Evolutionary conservation across 2,329 filamentous ascomycete genomes (phyloP), one percentile per base, ranked within the genome.

Genomic region (Penicillium sp.): DNA sequence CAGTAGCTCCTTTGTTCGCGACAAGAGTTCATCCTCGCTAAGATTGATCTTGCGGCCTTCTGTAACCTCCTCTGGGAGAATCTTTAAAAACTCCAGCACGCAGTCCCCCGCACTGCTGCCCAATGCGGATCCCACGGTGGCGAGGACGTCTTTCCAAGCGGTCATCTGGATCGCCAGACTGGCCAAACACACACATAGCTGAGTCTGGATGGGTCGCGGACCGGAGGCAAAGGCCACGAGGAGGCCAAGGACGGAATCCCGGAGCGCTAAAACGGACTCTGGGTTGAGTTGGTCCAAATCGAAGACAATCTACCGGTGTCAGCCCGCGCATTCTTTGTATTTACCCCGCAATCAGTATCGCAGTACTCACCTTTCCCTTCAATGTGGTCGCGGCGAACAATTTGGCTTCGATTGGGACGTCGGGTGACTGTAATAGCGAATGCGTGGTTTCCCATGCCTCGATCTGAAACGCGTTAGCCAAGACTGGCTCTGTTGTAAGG

Each of bases 21-120:
- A 82, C 65, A 82, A 84, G 75, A 99, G 85, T 77, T 98, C 93
- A 81, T 98, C 93, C 90, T 99, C 95, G 86, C 92, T 93, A 80
- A 99, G 85, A 84, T 92, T 96, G 84, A 99, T 97, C 82, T 98
- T 99, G 80, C 95, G 92, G 80, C 95, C 95, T 84, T 99, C 93
- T 68, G 91, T 98, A 72, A 99, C 95, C 84, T 99, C 95, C 83
- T 99, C 95, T 55, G 95, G 95, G 65, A 99, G 87, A 69, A 99
- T 93, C 76, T 92, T 92, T 65, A 99, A 83, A 77, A 99, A 99
- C 77, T 99, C 95, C 71, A 99, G 83, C 69, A 98, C 90, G 75
- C 90, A 95, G 64, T 92, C 87, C 69, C 95, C 86, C 59, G 89
- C 85, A 70, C 90, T 89, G 63, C 68, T 73, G 55, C 78, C 89